Evolutionary conservation across 805 yeast genomes (phyloP).

Genomic region (Wickerhamomyces xylosicus): DNA sequence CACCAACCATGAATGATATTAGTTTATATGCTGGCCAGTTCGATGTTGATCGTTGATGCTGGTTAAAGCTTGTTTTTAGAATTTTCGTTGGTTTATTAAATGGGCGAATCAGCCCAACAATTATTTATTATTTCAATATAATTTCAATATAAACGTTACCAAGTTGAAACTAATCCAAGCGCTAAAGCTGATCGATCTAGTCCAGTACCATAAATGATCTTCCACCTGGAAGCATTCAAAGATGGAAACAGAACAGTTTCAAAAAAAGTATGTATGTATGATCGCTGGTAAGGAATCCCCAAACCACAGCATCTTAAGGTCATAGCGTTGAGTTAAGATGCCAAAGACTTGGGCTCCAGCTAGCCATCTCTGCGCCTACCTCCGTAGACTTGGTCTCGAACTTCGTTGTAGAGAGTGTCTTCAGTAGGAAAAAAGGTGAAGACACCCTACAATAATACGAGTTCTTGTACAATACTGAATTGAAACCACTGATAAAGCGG

Average conservation of each 20-base stretch:
- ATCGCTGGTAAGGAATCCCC: slow-evolving; percentile 26
- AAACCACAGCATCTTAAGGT: neutral
- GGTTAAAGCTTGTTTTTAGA: too few species aligned
- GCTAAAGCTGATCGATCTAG: neutral
- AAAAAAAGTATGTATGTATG: slow-evolving; percentile 13
- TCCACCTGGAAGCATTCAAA: neutral
- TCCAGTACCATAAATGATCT: neutral
- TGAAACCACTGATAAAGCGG: slow-evolving; percentile 3
- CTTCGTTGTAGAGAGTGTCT: slow-evolving; percentile 20
- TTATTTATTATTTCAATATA: too few species aligned
- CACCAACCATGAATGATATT: neutral
- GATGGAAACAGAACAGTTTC: neutral
- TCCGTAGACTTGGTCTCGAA: slow-evolving; percentile 14
- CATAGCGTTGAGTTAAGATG: slow-evolving; percentile 14
- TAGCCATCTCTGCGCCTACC: slow-evolving; percentile 15
- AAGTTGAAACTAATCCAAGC: too few species aligned
- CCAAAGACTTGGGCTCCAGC: slow-evolving; percentile 23
- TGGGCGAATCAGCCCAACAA: too few species aligned
- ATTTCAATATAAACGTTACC: too few species aligned
- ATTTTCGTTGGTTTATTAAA: too few species aligned
- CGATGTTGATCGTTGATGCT: too few species aligned
- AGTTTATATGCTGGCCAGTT: too few species aligned
- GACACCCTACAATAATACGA: slow-evolving; percentile 21
- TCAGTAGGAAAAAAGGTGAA: slow-evolving; percentile 14
- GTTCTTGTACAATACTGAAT: slow-evolving; percentile 17